Evolutionary conservation across 106 monocot species (phyloP).

Genomic region (Cymbidium sinense): DNA sequence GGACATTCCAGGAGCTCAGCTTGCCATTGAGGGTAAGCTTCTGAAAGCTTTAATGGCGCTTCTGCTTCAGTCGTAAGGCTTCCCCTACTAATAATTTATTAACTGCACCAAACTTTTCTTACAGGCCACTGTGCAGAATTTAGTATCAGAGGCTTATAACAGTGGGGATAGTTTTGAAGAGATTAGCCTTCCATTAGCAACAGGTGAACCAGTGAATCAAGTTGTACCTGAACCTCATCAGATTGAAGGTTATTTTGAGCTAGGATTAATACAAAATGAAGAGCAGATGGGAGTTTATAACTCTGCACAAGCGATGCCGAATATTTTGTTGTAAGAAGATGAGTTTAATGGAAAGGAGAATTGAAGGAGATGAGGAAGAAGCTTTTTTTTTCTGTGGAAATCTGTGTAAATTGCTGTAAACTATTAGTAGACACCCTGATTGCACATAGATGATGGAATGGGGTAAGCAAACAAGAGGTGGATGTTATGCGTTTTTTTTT

Average conservation of each 20-base stretch:
- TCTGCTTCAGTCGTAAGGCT: neutral
- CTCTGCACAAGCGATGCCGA: neutral
- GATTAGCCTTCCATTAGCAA: slow-evolving; percentile 2
- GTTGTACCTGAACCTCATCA: neutral
- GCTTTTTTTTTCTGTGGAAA: neutral
- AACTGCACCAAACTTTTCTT: neutral
- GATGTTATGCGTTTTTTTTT: neutral
- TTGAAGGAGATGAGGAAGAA: neutral
- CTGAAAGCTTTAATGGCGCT: neutral
- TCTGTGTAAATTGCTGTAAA: neutral
- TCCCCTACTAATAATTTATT: neutral
- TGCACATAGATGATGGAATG: neutral
- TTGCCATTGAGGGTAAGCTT: neutral
- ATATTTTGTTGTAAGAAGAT: neutral
- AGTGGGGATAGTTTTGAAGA: slow-evolving; percentile 37
- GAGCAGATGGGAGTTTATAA: neutral
- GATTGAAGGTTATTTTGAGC: neutral
- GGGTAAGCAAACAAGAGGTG: neutral
- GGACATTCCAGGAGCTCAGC: slow-evolving; percentile 2
- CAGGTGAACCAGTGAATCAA: slow-evolving; percentile 1
- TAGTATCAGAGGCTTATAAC: slow-evolving; percentile 23
- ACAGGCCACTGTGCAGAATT: slow-evolving; percentile 23
- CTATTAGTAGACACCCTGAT: neutral
- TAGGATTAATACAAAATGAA: neutral
- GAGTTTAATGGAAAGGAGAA: no score